Base-by-base conservation (phyloP, 345 rosid genomes). In the Hibiscus tridactylites region DNA sequence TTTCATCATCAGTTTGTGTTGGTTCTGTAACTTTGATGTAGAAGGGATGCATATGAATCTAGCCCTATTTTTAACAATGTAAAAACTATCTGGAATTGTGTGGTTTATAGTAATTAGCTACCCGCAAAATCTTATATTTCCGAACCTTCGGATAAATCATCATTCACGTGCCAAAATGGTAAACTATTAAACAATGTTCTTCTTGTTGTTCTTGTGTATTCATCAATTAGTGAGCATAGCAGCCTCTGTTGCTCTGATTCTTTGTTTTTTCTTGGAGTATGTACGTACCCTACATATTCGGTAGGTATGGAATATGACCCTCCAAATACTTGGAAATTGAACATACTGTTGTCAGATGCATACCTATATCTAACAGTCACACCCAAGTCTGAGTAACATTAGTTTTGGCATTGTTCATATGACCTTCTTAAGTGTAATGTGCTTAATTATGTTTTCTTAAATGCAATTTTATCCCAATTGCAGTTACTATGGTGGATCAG, bases 401-500 rank as follows among this genome's bases (percentile, higher is more conserved):
- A 50, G 42, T 21, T n/a, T 39, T 8, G 44, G 44, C 44, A 39
- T 39, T 8, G 44, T 39, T 39, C 44, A 39, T 39, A 39, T 7
- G 9, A 39, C 2, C 9, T 19, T 65, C 3, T 29, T 29, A 57
- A 3, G 39, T 58, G 28, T 44, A 28, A 15, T 50, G 74, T 59
- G 39, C 16, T 13, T 1, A 3, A 42, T 58, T 19, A 58, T 15
- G 39, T 58, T 71, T 39, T 26, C 39, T 58, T 37, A 35, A 47
- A 42, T 57, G 46, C 12, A 35, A 21, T 57, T 60, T 71, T 60
- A 16, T 10, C 17, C 42, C 74, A 44, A 59, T 44, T 60, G 39
- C 67, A 71, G 74, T 28, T 71, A 46, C 39, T 44, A 42, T 60
- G 74, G 46, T 60, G 74, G 39, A 65, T 31, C 65, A 13, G 65